Evolutionary conservation across 2,329 filamentous ascomycete species (phyloP).

Genomic region (Cladophialophora immunda): DNA sequence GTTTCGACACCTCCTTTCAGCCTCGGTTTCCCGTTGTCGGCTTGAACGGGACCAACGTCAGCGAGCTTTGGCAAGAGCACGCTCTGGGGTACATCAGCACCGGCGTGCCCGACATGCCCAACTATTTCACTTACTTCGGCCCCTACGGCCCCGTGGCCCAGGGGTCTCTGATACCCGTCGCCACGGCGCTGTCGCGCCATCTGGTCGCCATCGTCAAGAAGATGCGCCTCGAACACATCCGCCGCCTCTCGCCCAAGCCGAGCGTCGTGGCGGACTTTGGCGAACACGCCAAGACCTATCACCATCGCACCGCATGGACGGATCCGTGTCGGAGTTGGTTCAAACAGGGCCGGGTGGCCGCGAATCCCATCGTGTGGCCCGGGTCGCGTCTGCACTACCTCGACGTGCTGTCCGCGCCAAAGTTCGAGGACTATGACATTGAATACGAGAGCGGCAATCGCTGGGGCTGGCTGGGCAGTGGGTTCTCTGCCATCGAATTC

Average conservation of each 20-base stretch:
- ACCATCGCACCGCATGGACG: slow-evolving; percentile 42
- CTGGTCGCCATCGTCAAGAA: slow-evolving; percentile 50
- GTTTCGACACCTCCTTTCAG: slow-evolving; percentile 30
- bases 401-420: slow-evolving; percentile 32
- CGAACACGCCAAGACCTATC: slow-evolving; percentile 50
- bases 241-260: slow-evolving; percentile 25
- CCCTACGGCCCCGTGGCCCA: slow-evolving; percentile 53
- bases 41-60: slow-evolving; percentile 9
- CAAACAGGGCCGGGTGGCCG: slow-evolving; percentile 46
- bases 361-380: slow-evolving; percentile 4
- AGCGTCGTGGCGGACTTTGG: slow-evolving; percentile 44
- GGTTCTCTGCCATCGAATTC: slow-evolving; percentile 31
- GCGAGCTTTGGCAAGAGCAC: slow-evolving; percentile 8
- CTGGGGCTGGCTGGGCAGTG: slow-evolving; percentile 52
- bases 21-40: slow-evolving; percentile 25
- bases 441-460: slow-evolving; percentile 48
- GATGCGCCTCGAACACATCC: slow-evolving; percentile 46
- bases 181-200: slow-evolving; percentile 50
- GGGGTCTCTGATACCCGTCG: slow-evolving; percentile 52
- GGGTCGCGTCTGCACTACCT: slow-evolving; percentile 5
- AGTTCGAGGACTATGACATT: slow-evolving; percentile 47
- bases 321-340: slow-evolving; percentile 25
- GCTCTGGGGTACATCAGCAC: slow-evolving; percentile 6
- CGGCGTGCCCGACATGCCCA: slow-evolving; percentile 35
- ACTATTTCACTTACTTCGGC: slow-evolving; percentile 49